Conservation (phyloP, 306 rosid species). For the Styphnolobium japonicum region DNA sequence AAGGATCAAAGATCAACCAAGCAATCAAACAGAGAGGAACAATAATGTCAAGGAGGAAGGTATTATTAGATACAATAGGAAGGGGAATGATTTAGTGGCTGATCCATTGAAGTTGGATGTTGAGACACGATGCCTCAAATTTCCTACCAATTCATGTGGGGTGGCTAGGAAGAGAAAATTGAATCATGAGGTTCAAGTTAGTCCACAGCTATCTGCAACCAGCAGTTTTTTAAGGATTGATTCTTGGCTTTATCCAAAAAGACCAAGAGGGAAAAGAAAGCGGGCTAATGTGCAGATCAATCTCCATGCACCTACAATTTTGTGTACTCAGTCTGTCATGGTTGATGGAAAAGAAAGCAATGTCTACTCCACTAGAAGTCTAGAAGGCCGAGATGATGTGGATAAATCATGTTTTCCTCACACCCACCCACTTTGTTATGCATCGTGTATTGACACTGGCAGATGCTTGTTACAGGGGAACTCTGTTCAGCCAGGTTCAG, state of each 20-base stretch:
- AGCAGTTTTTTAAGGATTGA: slow-evolving; percentile 30
- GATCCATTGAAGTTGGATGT: slow-evolving; percentile 25
- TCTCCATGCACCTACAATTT: slow-evolving; percentile 20
- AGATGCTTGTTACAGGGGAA: slow-evolving; percentile 18
- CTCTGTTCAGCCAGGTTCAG: slow-evolving; percentile 16
- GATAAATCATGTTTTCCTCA: slow-evolving; percentile 31
- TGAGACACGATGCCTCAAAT: slow-evolving; percentile 17
- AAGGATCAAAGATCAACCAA: slow-evolving; percentile 31
- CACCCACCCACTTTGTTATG: neutral
- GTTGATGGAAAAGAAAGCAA: slow-evolving; percentile 41
- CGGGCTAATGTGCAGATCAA: slow-evolving; percentile 22
- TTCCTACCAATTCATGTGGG: slow-evolving; percentile 11
- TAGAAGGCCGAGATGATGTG: slow-evolving; percentile 16
- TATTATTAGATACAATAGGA: slow-evolving; percentile 40
- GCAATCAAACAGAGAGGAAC: slow-evolving; percentile 24
- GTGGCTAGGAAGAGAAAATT: slow-evolving; percentile 23
- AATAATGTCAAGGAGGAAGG: slow-evolving; percentile 12
- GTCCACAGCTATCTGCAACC: slow-evolving; percentile 27
- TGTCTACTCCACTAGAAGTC: slow-evolving; percentile 6
- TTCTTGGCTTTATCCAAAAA: slow-evolving; percentile 48
- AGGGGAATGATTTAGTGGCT: slow-evolving; percentile 31
- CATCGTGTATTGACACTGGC: slow-evolving; percentile 15
- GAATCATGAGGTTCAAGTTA: slow-evolving; percentile 31
- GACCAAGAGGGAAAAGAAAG: slow-evolving; percentile 71
- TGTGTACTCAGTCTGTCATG: slow-evolving; percentile 14